Evolutionary conservation across 805 yeast genomes (phyloP).

Genomic region (Teunomyces pallodes): DNA sequence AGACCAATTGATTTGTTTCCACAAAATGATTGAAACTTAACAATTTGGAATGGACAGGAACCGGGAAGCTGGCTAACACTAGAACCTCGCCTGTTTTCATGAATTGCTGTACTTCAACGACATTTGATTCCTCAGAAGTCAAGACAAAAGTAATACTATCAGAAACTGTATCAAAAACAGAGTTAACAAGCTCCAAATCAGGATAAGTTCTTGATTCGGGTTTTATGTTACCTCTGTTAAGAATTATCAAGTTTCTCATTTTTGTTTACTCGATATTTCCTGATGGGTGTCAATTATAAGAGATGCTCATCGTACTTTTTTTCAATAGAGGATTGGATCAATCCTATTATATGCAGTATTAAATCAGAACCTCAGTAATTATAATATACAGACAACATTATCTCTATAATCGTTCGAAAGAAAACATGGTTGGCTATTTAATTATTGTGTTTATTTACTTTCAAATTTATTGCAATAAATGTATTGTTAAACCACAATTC

Average conservation of each 20-base stretch:
- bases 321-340: neutral
- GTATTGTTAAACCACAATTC: too few species aligned
- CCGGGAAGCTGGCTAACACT: constrained; percentile 61
- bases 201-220: constrained; percentile 62
- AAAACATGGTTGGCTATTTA: too few species aligned
- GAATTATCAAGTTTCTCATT: constrained; percentile 50
- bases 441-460: too few species aligned
- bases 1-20: constrained; percentile 62
- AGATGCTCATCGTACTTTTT: constrained; percentile 3
- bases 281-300: neutral
- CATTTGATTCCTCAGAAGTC: constrained; percentile 49
- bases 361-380: neutral
- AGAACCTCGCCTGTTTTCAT: constrained; percentile 59
- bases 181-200: constrained; percentile 52
- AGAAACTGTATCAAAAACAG: constrained; percentile 69
- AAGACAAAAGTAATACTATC: constrained; percentile 70
- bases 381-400: neutral
- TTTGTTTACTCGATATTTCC: constrained; percentile 1
- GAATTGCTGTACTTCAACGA: constrained; percentile 75
- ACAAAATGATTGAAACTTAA: constrained; percentile 65
- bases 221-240: constrained; percentile 53
- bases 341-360: neutral
- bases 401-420: too few species aligned
- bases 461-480: too few species aligned
- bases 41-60: constrained; percentile 26